A percentile compares a stretch with the other conserved stretches of the same genome.
These are phyloP conservation scores for Leccinum truebloodii DNA, from an alignment of 768 basidiomycete genomes.

Conservation along the genomic window DNA sequence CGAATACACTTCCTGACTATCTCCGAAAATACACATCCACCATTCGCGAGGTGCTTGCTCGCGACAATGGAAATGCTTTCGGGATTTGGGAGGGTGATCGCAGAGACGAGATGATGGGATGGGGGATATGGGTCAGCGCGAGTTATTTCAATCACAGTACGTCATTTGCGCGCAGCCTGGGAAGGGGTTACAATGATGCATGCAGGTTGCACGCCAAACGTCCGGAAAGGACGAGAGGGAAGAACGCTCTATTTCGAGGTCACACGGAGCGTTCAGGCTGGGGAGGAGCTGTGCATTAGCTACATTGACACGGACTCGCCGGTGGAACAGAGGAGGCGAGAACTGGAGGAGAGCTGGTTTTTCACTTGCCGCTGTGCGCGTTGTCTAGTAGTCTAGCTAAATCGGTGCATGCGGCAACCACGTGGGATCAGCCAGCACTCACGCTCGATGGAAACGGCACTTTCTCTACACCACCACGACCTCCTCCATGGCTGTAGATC, in stretches of 20 bases:
- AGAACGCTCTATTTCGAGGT: constrained; percentile 51
- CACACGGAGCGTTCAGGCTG: constrained; percentile 41
- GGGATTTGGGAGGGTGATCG: constrained; percentile 62
- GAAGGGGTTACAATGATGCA: background rate
- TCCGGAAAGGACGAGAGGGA: constrained; percentile 46
- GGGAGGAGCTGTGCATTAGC: constrained; percentile 60
- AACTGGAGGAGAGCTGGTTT: constrained; percentile 54
- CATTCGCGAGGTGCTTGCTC: constrained; percentile 53
- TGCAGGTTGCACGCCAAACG: constrained; percentile 54
- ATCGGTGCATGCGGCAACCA: constrained; percentile 11
- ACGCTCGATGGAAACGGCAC: background rate
- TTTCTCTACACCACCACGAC: constrained; percentile 11
- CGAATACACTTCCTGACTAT: constrained; percentile 33
- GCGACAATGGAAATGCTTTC: constrained; percentile 68
- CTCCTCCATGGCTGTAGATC: constrained; percentile 23
- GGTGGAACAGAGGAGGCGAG: constrained; percentile 39
- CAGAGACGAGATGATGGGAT: constrained; percentile 61
- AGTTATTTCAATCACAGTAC: constrained; percentile 72
- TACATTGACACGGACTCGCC: constrained; percentile 43
- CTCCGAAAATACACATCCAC: constrained; percentile 41
- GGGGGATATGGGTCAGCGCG: constrained; percentile 58
- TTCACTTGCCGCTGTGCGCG: constrained; percentile 53
- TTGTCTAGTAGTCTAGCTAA: constrained; percentile 23
- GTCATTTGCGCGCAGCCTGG: constrained; percentile 6
- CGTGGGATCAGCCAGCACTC: constrained; percentile 15